These are phyloP conservation scores for Stagonosporopsis chrysanthemi DNA, from an alignment of 2,329 filamentous ascomycete species.

Conservation along the genomic window DNA sequence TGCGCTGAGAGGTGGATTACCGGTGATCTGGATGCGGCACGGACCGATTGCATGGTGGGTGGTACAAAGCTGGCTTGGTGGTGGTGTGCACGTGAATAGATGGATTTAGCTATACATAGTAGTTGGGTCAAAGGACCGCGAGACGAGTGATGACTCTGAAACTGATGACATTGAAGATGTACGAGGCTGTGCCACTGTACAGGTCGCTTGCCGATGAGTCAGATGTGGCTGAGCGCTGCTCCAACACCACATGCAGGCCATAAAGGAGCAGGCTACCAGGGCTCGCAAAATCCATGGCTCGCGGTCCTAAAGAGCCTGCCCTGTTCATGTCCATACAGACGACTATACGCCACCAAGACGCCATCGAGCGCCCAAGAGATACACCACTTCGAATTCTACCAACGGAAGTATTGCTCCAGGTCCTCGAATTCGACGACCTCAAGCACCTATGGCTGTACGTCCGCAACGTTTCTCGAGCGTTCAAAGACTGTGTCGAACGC, in stretches of 20 bases:
- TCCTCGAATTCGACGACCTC: slow-evolving; percentile 23
- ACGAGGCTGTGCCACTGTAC: slow-evolving; percentile 7
- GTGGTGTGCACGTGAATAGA: neutral
- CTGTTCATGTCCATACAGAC: neutral
- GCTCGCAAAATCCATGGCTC: neutral
- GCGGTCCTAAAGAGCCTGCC: neutral
- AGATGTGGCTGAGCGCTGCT: slow-evolving; percentile 5
- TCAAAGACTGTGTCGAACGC: slow-evolving; percentile 28
- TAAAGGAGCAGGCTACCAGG: neutral
- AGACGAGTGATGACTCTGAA: neutral
- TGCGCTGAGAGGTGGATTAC: neutral
- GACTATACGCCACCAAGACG: neutral
- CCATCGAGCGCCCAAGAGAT: neutral
- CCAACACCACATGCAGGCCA: neutral
- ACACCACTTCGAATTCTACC: slow-evolving; percentile 11
- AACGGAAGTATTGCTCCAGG: slow-evolving; percentile 29
- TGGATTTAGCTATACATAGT: neutral
- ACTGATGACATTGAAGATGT: neutral
- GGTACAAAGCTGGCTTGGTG: neutral
- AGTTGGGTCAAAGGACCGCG: neutral
- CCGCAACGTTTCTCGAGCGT: slow-evolving; percentile 24
- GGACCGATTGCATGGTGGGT: neutral
- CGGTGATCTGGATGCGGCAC: neutral
- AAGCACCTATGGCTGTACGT: slow-evolving; percentile 30
- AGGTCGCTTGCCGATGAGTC: slow-evolving; percentile 8